A percentile compares a stretch with the other conserved stretches of the same genome.
These are phyloP conservation scores for Ogataea methylovora DNA, from an alignment of 805 yeast species.

Conservation along the genomic window DNA sequence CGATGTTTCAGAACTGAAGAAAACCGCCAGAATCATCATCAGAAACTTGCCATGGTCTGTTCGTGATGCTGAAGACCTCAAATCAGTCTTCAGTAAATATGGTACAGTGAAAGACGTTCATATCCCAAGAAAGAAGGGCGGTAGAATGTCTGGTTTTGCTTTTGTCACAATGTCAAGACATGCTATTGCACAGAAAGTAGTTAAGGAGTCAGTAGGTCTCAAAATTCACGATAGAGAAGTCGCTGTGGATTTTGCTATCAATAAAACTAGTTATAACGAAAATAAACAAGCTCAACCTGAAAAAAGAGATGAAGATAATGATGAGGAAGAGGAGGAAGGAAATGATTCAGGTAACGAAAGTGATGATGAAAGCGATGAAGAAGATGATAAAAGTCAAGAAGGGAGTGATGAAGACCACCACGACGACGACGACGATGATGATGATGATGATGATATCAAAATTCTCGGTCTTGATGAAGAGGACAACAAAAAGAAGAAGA, in stretches of 20 bases:
- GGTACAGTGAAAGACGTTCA: conserved; percentile 87
- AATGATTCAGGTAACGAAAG: conserved; percentile 29
- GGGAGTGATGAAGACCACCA: conserved; percentile 24
- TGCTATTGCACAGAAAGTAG: conserved; percentile 71
- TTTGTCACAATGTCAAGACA: conserved; percentile 85
- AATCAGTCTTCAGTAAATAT: conserved; percentile 60
- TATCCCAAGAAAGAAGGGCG: conserved; percentile 83
- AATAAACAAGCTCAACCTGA: conserved; percentile 38
- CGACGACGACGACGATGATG: conserved; percentile 9
- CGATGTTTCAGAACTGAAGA: conserved; percentile 22
- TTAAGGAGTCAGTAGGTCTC: conserved; percentile 65
- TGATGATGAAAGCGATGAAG: conserved; percentile 27
- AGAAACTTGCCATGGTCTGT: conserved; percentile 97
- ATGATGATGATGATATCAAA: conserved; percentile 22
- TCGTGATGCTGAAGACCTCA: conserved; percentile 65
- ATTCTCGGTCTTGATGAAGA: conserved; percentile 29
- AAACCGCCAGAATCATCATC: conserved; percentile 80
- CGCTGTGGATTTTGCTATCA: conserved; percentile 90
- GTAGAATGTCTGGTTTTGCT: conserved; percentile 90
- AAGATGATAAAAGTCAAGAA: conserved; percentile 21
- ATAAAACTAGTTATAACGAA: conserved; percentile 76
- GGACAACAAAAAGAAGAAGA: conserved; percentile 31
- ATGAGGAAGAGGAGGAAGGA: conserved; percentile 32
- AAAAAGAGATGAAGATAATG: conserved; percentile 29
- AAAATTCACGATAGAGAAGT: conserved; percentile 86